Conservation (phyloP, 2,329 filamentous ascomycete genomes). For the Diatrype stigma region DNA sequence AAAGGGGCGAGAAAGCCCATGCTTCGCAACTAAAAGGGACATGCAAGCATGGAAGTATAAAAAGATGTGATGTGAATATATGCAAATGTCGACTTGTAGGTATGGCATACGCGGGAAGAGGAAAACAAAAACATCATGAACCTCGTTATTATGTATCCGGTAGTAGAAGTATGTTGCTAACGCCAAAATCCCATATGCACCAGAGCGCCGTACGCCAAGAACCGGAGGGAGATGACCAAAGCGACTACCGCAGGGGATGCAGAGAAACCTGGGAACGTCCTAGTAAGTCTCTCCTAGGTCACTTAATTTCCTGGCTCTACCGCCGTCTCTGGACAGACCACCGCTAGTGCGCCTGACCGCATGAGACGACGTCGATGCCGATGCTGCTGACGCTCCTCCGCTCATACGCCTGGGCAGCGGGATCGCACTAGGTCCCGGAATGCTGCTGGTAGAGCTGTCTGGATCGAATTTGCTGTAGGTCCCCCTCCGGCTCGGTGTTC, state of each 20-base stretch:
- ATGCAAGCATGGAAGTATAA: background rate
- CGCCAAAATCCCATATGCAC: background rate
- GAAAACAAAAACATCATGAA: background rate
- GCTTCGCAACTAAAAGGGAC: background rate
- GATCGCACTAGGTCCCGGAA: conserved; percentile 42
- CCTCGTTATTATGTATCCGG: background rate
- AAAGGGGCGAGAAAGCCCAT: background rate
- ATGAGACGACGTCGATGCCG: conserved; percentile 8
- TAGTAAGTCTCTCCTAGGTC: conserved; percentile 54
- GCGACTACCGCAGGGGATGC: background rate
- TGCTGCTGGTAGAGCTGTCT: conserved; percentile 35
- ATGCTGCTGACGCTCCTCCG: conserved; percentile 19
- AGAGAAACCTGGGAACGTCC: conserved; percentile 7
- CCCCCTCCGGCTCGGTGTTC: conserved; percentile 52
- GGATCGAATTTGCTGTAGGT: conserved; percentile 48
- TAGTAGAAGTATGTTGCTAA: background rate
- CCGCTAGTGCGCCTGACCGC: conserved; percentile 39
- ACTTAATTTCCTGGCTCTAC: conserved; percentile 36
- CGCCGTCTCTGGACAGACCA: conserved; percentile 21
- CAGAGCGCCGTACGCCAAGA: background rate
- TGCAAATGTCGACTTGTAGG: background rate
- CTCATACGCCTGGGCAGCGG: conserved; percentile 47
- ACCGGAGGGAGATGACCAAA: no score
- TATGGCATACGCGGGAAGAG: background rate
- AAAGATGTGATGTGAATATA: background rate